phyloP scores from a whole-genome alignment of 495 filamentous ascomycete species.

The Oidiodendron maius region DNA sequence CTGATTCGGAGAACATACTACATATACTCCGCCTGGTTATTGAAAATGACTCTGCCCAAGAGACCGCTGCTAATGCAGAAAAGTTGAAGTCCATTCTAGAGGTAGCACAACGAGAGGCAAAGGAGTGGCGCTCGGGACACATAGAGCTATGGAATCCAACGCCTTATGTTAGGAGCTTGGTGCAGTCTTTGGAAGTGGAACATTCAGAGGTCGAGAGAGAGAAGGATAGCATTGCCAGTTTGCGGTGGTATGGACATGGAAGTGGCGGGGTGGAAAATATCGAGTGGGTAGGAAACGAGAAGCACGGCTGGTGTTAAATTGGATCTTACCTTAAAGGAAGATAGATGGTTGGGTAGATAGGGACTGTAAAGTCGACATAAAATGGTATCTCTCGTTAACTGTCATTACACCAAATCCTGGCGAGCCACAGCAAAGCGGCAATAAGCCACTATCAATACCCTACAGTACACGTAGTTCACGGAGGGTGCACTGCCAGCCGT shows the following conservation, averaged over 20 bases:
- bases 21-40: slow-evolving; percentile 76
- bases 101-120: slow-evolving; percentile 34
- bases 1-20: slow-evolving; percentile 53
- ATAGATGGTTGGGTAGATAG: too few species aligned
- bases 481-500: too few species aligned
- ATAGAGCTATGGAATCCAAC: slow-evolving; percentile 49
- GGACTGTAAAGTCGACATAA: too few species aligned
- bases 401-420: too few species aligned
- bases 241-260: slow-evolving; percentile 48
- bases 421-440: too few species aligned
- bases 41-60: slow-evolving; percentile 41
- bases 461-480: too few species aligned
- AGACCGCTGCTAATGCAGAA: slow-evolving; percentile 32
- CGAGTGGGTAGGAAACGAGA: slow-evolving; percentile 88
- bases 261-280: slow-evolving; percentile 40
- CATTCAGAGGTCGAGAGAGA: slow-evolving; percentile 38
- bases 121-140: slow-evolving; percentile 33
- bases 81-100: slow-evolving; percentile 33
- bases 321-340: too few species aligned
- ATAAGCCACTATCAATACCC: too few species aligned
- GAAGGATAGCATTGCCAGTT: slow-evolving; percentile 42
- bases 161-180: slow-evolving; percentile 23
- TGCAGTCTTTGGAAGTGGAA: slow-evolving; percentile 27
- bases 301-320: slow-evolving; percentile 92
- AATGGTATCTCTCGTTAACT: too few species aligned